Conservation (phyloP, 257 asterid genomes). For the Solanum sitiens region DNA sequence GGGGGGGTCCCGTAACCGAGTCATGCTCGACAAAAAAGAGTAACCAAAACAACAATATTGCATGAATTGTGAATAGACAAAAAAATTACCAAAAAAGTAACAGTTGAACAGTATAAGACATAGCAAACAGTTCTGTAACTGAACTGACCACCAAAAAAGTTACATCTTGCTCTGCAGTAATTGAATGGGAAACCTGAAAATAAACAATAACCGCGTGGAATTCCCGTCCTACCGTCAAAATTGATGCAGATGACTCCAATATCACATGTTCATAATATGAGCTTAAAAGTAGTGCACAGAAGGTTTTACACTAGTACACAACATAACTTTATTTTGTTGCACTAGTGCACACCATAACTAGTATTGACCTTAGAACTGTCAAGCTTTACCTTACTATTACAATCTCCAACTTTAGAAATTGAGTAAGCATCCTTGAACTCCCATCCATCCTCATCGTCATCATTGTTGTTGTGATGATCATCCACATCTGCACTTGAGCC, state of each 20-base stretch:
- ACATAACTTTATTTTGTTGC: background rate
- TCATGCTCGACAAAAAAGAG: background rate
- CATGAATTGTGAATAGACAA: background rate
- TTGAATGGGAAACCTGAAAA: background rate
- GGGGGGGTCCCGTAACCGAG: background rate
- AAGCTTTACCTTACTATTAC: constrained; percentile 28
- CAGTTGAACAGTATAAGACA: background rate
- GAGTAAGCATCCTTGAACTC: constrained; percentile 60
- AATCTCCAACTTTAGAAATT: constrained; percentile 14
- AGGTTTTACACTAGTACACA: background rate
- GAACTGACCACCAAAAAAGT: background rate
- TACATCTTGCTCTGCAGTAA: background rate
- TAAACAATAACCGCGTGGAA: background rate
- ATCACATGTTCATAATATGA: background rate
- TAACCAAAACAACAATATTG: background rate
- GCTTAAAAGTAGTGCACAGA: background rate
- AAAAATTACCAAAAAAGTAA: background rate
- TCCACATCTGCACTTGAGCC: constrained; percentile 3
- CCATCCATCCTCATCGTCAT: constrained; percentile 47
- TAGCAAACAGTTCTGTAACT: background rate
- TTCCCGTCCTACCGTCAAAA: background rate
- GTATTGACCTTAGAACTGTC: background rate
- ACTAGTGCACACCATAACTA: background rate
- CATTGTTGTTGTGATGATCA: constrained; percentile 7
- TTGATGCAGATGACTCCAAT: background rate